These are phyloP conservation scores for Trematosphaeria pertusa DNA, from an alignment of 2,329 filamentous ascomycete genomes.

Conservation along the genomic window DNA sequence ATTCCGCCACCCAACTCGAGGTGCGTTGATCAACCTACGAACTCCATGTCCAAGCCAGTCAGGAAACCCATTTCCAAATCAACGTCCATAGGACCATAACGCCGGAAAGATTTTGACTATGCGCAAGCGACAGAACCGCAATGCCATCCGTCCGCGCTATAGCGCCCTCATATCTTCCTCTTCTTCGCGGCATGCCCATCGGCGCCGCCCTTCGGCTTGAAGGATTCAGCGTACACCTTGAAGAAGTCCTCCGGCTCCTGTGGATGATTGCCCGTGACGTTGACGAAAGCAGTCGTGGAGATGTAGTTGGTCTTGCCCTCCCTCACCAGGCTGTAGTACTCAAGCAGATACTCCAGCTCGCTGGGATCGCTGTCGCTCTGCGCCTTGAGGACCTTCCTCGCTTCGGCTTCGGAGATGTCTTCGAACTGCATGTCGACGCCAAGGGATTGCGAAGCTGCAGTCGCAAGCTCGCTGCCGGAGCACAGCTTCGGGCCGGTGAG, in stretches of 20 bases:
- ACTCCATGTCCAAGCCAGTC: no score
- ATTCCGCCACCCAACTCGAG: no score
- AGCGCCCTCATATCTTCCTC: conserved; percentile 29
- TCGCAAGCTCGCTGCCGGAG: conserved; percentile 56
- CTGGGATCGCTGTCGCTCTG: conserved; percentile 48
- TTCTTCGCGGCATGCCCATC: conserved; percentile 33
- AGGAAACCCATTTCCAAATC: no score
- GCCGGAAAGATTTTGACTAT: no score
- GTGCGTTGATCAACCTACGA: no score
- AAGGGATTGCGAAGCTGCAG: conserved; percentile 54
- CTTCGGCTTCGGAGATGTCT: conserved; percentile 53
- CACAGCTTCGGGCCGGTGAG: conserved; percentile 60
- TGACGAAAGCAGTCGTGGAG: conserved; percentile 58
- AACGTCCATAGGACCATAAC: no score
- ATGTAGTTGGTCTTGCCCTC: conserved; percentile 64
- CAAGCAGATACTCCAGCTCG: conserved; percentile 58
- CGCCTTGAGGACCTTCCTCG: conserved; percentile 46
- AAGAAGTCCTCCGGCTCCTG: conserved; percentile 60
- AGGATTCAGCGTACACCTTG: conserved; percentile 52
- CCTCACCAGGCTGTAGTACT: conserved; percentile 61
- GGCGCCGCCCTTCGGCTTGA: conserved; percentile 35
- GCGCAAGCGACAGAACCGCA: no score
- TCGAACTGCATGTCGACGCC: conserved; percentile 46
- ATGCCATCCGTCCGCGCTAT: no score
- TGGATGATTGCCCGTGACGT: conserved; percentile 56